Evolutionary conservation across 352 stramenopile genomes (phyloP), one percentile per base, ranked within the genome.

Genomic region (Phytophthora cajani): DNA sequence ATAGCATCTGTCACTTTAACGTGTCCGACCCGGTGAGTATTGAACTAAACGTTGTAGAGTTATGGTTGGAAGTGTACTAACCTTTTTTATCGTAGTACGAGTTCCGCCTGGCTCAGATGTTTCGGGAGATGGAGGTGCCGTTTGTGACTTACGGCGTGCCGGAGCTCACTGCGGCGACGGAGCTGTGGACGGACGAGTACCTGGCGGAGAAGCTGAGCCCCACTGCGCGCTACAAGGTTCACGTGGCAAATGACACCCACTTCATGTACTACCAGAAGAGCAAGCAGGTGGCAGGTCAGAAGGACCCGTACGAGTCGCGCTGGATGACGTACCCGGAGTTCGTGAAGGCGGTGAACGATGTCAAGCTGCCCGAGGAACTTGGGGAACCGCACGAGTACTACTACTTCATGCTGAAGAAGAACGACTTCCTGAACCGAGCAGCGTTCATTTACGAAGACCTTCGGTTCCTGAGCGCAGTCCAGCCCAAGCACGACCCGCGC

Each of bases 121-220:
- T 97, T 72, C 80, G 95, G 21, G 75, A 95, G 27, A 92, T 91
- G 68, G 96, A 99, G 67, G 81, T 99, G 38, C 97, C 97, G 7
- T 99, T 98, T 77, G 85, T 99, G 16, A 71, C 95, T 5, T 94
- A 97, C 60, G 92, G 94, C 38, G 90, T 99, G 69, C 96, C 96
- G 0, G 77, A 89, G 44, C 87, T 99, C 7, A 77, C 83, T 5
- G 64, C 67, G 12, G 85, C 92, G 0, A 72, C 82, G 1, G 71
- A 87, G 57, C 78, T 84, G 32, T 99, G 97, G 97, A 95, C 87
- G 46, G 71, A 96, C 71, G 81, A 91, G 65, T 96, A 95, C 47
- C 46, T 85, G 53, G 84, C 78, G 19, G 62, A 83, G 53, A 55
- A 85, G 58, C 79, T 89, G 23, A 62, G 68, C 23, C 62, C 70